Percentiles rank a stretch among this genome's conserved stretches.
These are phyloP conservation scores for Ceriops zippeliana DNA, from an alignment of 345 rosid genomes.

Conservation along the genomic window DNA sequence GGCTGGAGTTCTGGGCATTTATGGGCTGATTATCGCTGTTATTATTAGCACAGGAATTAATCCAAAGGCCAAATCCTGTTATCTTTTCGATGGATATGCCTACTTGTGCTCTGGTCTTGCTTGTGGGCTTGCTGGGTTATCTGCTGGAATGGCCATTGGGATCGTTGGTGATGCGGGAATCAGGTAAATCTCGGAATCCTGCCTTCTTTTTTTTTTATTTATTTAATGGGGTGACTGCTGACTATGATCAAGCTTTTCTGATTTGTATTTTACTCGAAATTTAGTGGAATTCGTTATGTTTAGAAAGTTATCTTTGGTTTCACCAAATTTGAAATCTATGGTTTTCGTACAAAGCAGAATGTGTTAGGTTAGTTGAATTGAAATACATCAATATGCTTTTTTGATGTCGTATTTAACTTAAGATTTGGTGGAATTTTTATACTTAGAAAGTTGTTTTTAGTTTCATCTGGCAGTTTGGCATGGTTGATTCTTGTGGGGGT, in stretches of 20 bases:
- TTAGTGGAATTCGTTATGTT: background rate
- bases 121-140: slow-evolving; percentile 18
- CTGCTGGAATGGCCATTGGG: slow-evolving; percentile 18
- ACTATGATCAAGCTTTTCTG: background rate
- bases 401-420: no score
- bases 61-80: slow-evolving; percentile 20
- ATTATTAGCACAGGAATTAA: slow-evolving; percentile 23
- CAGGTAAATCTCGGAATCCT: slow-evolving; percentile 5
- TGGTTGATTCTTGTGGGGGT: no score
- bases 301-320: background rate
- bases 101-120: slow-evolving; percentile 12
- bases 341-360: no score
- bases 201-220: background rate
- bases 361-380: no score
- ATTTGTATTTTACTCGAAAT: background rate
- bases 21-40: slow-evolving; percentile 22
- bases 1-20: slow-evolving; percentile 23
- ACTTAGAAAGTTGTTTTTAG: background rate
- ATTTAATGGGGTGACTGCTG: background rate
- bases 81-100: slow-evolving; percentile 18
- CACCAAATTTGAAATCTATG: no score
- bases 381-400: background rate
- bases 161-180: slow-evolving; percentile 18
- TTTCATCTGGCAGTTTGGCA: no score
- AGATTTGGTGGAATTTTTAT: background rate